Conservation (phyloP, 495 filamentous ascomycete species). For the Hyaloscypha finlandica region DNA sequence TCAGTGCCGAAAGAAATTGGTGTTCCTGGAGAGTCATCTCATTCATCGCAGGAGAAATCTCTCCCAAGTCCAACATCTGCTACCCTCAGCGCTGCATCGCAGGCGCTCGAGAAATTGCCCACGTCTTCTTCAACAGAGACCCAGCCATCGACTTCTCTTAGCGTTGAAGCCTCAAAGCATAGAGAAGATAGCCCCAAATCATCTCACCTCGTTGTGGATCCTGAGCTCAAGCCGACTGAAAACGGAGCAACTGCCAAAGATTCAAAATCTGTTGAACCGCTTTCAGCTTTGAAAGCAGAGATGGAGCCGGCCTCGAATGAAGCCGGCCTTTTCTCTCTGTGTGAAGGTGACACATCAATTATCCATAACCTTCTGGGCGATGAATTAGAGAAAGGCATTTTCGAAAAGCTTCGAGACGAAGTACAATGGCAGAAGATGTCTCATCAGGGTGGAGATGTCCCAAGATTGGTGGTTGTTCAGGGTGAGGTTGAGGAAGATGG, state of each 20-base stretch:
- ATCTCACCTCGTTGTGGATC: background rate
- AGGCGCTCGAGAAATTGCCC: conserved; percentile 17
- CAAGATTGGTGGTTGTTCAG: conserved; percentile 90
- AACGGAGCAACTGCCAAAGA: background rate
- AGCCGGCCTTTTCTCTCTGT: conserved; percentile 33
- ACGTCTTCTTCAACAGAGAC: background rate
- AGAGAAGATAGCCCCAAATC: background rate
- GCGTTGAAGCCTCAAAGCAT: background rate
- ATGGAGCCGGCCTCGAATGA: conserved; percentile 25
- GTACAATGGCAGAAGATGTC: conserved; percentile 91
- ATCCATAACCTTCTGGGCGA: conserved; percentile 64
- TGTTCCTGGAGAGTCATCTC: background rate
- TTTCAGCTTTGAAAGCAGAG: conserved; percentile 1
- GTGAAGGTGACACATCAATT: conserved; percentile 81
- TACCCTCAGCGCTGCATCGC: background rate
- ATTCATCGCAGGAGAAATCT: background rate
- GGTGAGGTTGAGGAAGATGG: conserved; percentile 71
- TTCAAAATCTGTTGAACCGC: background rate
- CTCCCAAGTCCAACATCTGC: background rate
- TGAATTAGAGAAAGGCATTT: conserved; percentile 56
- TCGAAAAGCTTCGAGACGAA: conserved; percentile 71
- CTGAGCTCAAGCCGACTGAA: background rate
- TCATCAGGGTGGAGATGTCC: conserved; percentile 88
- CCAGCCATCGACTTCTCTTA: background rate
- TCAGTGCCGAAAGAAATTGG: conserved; percentile 7